Conservation (phyloP, 1,139 yeast genomes). For the Citeromyces hawaiiensis region DNA sequence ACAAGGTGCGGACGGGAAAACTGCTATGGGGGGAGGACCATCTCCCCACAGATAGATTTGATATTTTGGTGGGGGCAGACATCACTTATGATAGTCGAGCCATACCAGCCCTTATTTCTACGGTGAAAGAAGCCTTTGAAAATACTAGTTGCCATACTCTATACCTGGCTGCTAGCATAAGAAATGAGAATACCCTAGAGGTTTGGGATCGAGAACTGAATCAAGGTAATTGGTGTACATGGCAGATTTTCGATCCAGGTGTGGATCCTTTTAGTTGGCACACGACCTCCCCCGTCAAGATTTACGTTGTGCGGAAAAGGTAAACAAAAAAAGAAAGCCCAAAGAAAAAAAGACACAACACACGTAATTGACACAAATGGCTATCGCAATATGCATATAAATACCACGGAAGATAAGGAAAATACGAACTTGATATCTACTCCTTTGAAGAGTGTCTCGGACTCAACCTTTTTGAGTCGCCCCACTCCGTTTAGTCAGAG, state of each 20-base stretch:
- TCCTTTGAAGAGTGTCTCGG: neutral
- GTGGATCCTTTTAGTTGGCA: neutral
- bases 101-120: slow-evolving; percentile 38
- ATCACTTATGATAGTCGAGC: slow-evolving; percentile 67
- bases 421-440: neutral
- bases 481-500: neutral
- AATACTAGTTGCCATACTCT: slow-evolving; percentile 16
- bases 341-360: slow-evolving; percentile 39
- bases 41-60: slow-evolving; percentile 14
- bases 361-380: neutral
- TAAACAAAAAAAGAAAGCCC: slow-evolving; percentile 52
- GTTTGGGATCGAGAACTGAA: slow-evolving; percentile 35
- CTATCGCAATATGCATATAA: neutral
- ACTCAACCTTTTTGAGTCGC: neutral
- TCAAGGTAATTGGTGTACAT: slow-evolving; percentile 10
- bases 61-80: slow-evolving; percentile 60
- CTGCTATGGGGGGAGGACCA: slow-evolving; percentile 52
- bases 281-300: neutral
- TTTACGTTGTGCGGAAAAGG: slow-evolving; percentile 16
- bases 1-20: slow-evolving; percentile 8
- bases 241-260: slow-evolving; percentile 6
- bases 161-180: slow-evolving; percentile 59
- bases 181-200: slow-evolving; percentile 45
- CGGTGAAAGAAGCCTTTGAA: slow-evolving; percentile 28
- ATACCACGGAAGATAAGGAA: neutral